phyloP scores from a whole-genome alignment of 2,329 filamentous ascomycete genomes.

The Pyrenochaeta sp. region DNA sequence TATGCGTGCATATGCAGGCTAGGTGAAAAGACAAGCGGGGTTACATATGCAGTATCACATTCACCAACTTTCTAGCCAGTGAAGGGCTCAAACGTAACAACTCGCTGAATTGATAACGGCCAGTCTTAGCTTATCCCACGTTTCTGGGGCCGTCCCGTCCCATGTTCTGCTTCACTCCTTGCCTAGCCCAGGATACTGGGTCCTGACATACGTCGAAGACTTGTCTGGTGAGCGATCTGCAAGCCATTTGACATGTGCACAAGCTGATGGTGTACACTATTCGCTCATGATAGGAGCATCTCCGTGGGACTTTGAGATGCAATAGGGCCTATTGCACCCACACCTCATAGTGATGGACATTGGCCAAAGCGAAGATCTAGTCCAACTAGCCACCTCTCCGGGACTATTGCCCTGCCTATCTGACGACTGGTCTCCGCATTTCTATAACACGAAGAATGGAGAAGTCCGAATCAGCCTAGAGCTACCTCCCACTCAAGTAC shows the following conservation, averaged over 20 bases:
- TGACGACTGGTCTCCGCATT: background rate
- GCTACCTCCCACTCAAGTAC: background rate
- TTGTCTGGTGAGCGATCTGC: background rate
- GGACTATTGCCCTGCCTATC: background rate
- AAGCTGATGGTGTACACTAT: background rate
- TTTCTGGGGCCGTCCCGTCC: background rate
- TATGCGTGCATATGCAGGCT: constrained; percentile 5
- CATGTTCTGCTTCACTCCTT: background rate
- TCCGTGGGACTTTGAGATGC: background rate
- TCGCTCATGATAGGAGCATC: background rate
- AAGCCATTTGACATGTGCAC: background rate
- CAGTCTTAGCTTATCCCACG: constrained; percentile 3
- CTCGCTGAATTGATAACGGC: background rate
- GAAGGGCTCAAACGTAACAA: constrained; percentile 1
- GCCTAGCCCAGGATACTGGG: background rate
- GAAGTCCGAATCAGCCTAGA: background rate
- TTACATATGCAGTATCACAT: background rate
- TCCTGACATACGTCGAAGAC: background rate
- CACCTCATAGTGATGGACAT: background rate
- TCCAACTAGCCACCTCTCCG: background rate
- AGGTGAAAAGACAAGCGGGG: constrained; percentile 1
- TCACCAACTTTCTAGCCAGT: background rate
- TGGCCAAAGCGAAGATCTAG: background rate
- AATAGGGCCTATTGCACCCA: background rate
- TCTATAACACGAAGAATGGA: background rate